Percentiles rank a stretch among this genome's conserved stretches.
Conservation (phyloP, 371 early-diverging fungal species). For the Apophysomyces sp. region DNA sequence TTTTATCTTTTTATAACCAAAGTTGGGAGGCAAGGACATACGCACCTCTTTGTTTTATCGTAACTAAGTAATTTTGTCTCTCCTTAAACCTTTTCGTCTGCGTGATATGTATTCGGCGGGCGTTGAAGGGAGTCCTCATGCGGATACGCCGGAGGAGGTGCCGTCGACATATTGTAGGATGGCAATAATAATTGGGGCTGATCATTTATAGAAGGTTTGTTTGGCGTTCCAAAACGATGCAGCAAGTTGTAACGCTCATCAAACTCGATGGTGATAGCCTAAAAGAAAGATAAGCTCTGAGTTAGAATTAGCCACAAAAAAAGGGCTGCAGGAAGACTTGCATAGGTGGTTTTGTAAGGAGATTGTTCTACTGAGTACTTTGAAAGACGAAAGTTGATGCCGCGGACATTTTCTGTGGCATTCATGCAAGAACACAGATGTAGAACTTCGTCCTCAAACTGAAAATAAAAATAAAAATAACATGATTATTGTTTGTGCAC, state of each 20-base stretch:
- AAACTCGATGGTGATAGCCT: slow-evolving; percentile 45
- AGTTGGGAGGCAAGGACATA: too few relatives aligned
- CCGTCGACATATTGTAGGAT: slow-evolving; percentile 2
- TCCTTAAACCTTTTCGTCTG: slow-evolving; percentile 28
- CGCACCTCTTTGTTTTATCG: too few relatives aligned
- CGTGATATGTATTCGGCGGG: slow-evolving; percentile 24
- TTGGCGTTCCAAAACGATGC: slow-evolving; percentile 32
- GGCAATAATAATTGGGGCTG: background rate
- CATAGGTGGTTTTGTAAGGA: slow-evolving; percentile 24
- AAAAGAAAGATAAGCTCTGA: slow-evolving; percentile 5
- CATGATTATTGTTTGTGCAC: too few relatives aligned
- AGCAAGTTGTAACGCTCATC: slow-evolving; percentile 40
- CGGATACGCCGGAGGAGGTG: slow-evolving; percentile 24
- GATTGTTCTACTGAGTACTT: slow-evolving; percentile 23
- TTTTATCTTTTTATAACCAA: too few relatives aligned
- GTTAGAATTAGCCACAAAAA: background rate
- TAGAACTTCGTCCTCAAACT: slow-evolving; percentile 37
- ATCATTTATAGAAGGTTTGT: background rate
- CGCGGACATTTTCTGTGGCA: slow-evolving; percentile 50
- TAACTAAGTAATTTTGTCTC: background rate
- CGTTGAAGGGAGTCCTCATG: slow-evolving; percentile 13
- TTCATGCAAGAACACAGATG: slow-evolving; percentile 45
- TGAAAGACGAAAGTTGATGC: slow-evolving; percentile 38
- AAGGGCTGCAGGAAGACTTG: slow-evolving; percentile 17
- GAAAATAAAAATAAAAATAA: background rate